Base-by-base conservation (phyloP, 306 rosid species). In the Neltuma alba region DNA sequence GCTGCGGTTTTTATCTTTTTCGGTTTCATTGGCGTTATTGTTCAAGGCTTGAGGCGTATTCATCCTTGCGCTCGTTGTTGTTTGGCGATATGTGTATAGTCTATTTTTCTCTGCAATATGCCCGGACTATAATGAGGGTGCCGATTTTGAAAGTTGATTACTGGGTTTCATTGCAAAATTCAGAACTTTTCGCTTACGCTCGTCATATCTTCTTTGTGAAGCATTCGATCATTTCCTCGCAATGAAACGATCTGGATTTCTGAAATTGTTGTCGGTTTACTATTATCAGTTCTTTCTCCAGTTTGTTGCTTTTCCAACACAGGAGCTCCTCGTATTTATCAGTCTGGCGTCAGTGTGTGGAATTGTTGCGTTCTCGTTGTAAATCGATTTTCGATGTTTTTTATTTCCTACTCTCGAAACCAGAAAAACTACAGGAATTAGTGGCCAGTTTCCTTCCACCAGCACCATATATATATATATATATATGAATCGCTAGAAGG, bases 131-230 rank as follows among this genome's bases (percentile, higher is more conserved):
- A 76, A 65, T 72, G 77, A 74, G 48, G 34, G 72, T 76, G 75
- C 63, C 33, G 81, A 40, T 34, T 77, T 75, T 81, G 71, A 38
- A 73, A 21, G 75, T 31, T 66, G 47, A 63, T 58, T 36, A 23
- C 48, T 68, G 67, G 70, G 52, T 57, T 86, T 47, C 36, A 41
- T 40, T 62, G 73, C 70, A 41, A 79, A 72, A 10, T 76, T 76
- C 73, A 0, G 10, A 70, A 9, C 8, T 64, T 21, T 62, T 11
- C 12, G 16, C 6, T 37, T 60, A 16, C 66, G 36, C 37, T 28
- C n/a, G 33, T 27, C 45, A 13, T 31, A 3, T 34, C 64, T 68
- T 16, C 60, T 31, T 34, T 78, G 16, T 81, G 75, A 70, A 71
- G 50, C 45, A 41, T 66, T 71, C 76, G 21, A 76, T 61, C 23